A percentile compares a stretch with the other conserved stretches of the same genome.
Conservation (phyloP, 441 rosid genomes). For the Eutrema salsugineum region DNA sequence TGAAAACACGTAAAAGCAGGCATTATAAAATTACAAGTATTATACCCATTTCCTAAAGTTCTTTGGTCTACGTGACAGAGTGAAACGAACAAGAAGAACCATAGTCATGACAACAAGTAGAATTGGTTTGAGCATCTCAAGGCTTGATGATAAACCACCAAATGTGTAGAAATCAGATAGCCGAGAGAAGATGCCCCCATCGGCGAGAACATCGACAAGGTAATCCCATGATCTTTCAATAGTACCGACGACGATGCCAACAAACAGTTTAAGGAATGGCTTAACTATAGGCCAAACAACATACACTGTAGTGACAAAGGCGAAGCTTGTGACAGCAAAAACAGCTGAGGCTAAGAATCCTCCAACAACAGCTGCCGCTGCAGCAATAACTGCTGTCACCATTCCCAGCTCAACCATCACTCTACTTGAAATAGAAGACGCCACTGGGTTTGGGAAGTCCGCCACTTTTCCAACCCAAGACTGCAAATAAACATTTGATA, state of each 20-base stretch:
- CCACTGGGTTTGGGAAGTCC: constrained; percentile 85
- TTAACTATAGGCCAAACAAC: constrained; percentile 78
- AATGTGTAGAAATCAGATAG: constrained; percentile 62
- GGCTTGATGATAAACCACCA: constrained; percentile 79
- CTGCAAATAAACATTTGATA: constrained; percentile 41
- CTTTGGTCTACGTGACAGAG: constrained; percentile 89
- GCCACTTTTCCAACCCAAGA: constrained; percentile 73
- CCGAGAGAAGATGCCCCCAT: constrained; percentile 68
- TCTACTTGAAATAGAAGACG: constrained; percentile 94
- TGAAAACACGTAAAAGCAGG: constrained; percentile 9
- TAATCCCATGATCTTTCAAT: constrained; percentile 61
- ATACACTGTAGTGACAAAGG: constrained; percentile 65
- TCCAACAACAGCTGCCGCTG: constrained; percentile 86
- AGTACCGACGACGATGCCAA: constrained; percentile 49
- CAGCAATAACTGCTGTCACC: constrained; percentile 83
- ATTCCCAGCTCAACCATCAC: constrained; percentile 92
- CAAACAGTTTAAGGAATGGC: constrained; percentile 65
- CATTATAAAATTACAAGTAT: not conserved
- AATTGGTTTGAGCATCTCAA: constrained; percentile 80
- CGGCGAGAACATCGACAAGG: constrained; percentile 56
- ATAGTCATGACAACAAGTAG: constrained; percentile 64
- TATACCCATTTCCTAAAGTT: constrained; percentile 97
- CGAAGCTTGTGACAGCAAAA: constrained; percentile 83
- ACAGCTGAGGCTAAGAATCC: constrained; percentile 88
- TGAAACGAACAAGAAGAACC: constrained; percentile 91